Base-by-base conservation (phyloP, 2,329 filamentous ascomycete species). In the Nemania sp. region DNA sequence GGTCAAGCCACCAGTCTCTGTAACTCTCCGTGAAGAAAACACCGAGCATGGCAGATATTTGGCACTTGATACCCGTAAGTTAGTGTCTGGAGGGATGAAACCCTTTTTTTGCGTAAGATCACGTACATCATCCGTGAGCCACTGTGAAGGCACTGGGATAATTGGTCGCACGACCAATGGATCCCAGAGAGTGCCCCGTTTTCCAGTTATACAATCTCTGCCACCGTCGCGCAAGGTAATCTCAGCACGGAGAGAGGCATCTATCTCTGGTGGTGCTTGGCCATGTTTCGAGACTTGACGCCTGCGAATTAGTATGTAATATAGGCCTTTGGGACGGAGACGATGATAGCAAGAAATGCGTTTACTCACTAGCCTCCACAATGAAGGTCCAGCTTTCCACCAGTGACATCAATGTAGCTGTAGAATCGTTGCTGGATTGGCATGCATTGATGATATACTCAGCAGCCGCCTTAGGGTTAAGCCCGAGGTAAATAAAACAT, bases 1-100 rank as follows among this genome's bases (percentile, higher is more conserved):
- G 72, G 2, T 55, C 55, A n/a, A 73, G 57, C 73, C 73, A 75
- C 72, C 72, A 75, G 57, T 74, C 70, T 9, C 65, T 63, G 53
- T 75, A 73, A 1, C 61, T 59, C 4, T 54, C 64, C 2, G 65
- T 62, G 48, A 75, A 73, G 62, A 74, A 75, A n/a, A 68, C 72
- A 17, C 65, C 62, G 9, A 72, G 66, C 65, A 71, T 69, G 3
- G 67, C 63, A 11, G 47, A 40, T 9, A 68, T 62, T 5, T 45
- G 46, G 2, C 57, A 25, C 64, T 68, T 21, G 25, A 29, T 29
- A 29, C 7, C 25, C 25, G 3, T 29, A 29, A 7, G 25, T 29
- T 7, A 29, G 25, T 11, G 29, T 15, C 3, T 25, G 25, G 20
- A 9, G 3, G 37, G 37, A 11, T 46, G 15, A 46, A 11, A 45